Evolutionary conservation across 441 rosid species (phyloP).

Genomic region (Cnidoscolus chayamansa): DNA sequence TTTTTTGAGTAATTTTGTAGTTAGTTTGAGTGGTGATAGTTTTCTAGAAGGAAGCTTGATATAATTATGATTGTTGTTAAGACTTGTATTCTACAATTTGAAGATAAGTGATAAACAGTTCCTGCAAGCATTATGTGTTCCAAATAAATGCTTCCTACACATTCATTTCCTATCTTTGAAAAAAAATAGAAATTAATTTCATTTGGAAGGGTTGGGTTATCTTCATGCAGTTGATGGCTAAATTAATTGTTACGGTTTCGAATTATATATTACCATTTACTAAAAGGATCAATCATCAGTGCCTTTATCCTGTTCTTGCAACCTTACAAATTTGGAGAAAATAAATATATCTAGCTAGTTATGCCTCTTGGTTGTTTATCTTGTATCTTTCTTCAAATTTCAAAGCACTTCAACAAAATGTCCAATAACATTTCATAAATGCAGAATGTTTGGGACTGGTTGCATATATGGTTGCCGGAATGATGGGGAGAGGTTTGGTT

Average conservation of each 20-base stretch:
- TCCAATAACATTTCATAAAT: constrained; percentile 18
- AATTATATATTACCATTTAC: background rate
- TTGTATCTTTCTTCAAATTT: constrained; percentile 9
- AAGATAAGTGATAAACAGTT: background rate
- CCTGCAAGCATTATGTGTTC: background rate
- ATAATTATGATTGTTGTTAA: background rate
- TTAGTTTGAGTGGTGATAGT: background rate
- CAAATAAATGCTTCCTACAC: background rate
- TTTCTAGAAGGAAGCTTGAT: background rate
- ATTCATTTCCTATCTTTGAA: background rate
- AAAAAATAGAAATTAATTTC: no score
- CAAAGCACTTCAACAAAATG: background rate
- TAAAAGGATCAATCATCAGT: background rate
- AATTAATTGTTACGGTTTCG: background rate
- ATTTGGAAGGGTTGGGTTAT: background rate
- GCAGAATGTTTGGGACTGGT: constrained; percentile 68
- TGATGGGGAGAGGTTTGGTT: constrained; percentile 84
- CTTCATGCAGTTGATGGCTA: background rate
- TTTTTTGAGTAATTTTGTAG: background rate
- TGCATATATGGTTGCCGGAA: constrained; percentile 76
- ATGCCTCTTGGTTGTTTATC: background rate
- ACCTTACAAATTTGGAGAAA: background rate
- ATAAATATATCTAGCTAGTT: background rate
- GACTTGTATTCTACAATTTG: constrained; percentile 1
- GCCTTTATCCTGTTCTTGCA: background rate